phyloP scores from a whole-genome alignment of 306 rosid genomes.

The Urtica urens region DNA sequence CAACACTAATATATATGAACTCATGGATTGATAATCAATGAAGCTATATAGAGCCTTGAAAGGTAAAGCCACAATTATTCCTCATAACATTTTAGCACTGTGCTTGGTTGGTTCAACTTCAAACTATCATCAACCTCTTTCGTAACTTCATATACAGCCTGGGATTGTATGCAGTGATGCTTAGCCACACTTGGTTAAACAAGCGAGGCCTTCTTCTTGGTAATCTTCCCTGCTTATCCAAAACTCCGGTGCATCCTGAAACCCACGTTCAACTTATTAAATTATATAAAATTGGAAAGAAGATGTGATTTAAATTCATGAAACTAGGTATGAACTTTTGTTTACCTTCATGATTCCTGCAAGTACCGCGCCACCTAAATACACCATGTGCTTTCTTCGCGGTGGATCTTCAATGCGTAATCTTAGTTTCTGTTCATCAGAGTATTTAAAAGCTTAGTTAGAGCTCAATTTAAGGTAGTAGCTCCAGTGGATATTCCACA shows the following conservation, averaged over 20 bases:
- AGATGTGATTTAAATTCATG: background rate
- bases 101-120: no score
- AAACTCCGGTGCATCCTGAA: constrained; percentile 95
- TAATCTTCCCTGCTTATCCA: constrained; percentile 97
- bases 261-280: background rate
- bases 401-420: constrained; percentile 97
- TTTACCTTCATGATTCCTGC: constrained; percentile 99
- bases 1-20: no score
- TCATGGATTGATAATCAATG: no score
- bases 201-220: constrained; percentile 89
- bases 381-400: constrained; percentile 98
- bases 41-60: no score
- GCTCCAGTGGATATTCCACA: constrained; percentile 2
- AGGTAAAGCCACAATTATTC: no score
- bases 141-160: background rate
- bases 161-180: constrained; percentile 39
- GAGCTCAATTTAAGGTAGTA: no score
- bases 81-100: no score
- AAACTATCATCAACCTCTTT: no score
- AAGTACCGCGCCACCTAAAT: constrained; percentile 98
- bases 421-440: constrained; percentile 54
- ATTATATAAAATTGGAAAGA: background rate
- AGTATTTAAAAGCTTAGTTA: no score
- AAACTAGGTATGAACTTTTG: background rate
- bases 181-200: constrained; percentile 78